Percentiles rank a stretch among this genome's conserved stretches.
Evolutionary conservation across 2,329 filamentous ascomycete species (phyloP).

Genomic region (Microsporum audouinii): DNA sequence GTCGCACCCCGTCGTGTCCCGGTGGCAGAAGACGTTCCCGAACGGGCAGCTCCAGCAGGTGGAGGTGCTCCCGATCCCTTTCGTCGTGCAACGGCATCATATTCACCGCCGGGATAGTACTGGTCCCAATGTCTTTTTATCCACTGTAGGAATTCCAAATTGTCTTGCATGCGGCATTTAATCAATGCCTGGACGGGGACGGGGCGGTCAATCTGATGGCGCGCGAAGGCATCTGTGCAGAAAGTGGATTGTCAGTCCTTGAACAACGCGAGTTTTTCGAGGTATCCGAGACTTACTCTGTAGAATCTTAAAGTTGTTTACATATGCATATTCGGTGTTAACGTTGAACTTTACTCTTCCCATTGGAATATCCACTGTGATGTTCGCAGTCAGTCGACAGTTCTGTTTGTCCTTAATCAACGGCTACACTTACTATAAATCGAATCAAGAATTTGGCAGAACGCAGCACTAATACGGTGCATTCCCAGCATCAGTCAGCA

Average conservation of each 20-base stretch:
- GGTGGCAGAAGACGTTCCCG: conserved; percentile 36
- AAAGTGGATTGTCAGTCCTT: background rate
- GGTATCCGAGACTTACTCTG: conserved; percentile 57
- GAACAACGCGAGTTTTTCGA: background rate
- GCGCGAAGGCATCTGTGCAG: conserved; percentile 58
- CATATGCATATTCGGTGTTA: conserved; percentile 91
- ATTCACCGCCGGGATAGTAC: conserved; percentile 93
- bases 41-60: conserved; percentile 34
- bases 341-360: conserved; percentile 95
- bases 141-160: conserved; percentile 97
- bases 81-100: conserved; percentile 76
- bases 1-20: conserved; percentile 48
- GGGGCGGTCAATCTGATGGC: conserved; percentile 78
- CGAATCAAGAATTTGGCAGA: conserved; percentile 97
- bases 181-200: conserved; percentile 79
- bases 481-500: background rate
- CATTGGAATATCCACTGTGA: conserved; percentile 76
- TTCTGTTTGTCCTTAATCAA: background rate
- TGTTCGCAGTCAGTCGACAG: background rate
- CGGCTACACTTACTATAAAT: conserved; percentile 58
- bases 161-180: conserved; percentile 99
- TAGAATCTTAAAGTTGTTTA: conserved; percentile 96
- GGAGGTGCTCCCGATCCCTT: conserved; percentile 60
- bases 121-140: conserved; percentile 96
- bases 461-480: conserved; percentile 57